These are phyloP conservation scores for Verticillium nubilum DNA, from an alignment of 2,329 filamentous ascomycete species.

Conservation along the genomic window DNA sequence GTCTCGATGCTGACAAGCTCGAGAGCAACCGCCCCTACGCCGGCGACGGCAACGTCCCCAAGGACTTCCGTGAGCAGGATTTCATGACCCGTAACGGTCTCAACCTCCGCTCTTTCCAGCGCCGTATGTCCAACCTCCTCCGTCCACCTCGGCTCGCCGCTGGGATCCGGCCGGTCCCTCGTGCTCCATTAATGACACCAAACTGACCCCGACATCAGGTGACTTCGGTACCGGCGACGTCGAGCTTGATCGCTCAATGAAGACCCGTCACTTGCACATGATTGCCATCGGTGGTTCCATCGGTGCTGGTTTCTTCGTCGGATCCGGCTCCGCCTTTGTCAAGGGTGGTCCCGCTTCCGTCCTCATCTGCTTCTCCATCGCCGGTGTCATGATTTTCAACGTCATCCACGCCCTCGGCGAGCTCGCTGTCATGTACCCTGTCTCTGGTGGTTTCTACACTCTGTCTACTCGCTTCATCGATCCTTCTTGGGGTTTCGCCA, in stretches of 20 bases:
- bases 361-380: conserved; percentile 46
- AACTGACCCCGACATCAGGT: not conserved
- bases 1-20: conserved; percentile 13
- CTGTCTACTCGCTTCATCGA: conserved; percentile 58
- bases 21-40: conserved; percentile 1
- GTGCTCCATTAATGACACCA: not conserved
- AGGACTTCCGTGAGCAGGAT: conserved; percentile 20
- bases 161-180: not conserved
- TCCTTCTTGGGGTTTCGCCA: conserved; percentile 53
- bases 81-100: conserved; percentile 32
- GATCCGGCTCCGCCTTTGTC: conserved; percentile 48
- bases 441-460: conserved; percentile 59
- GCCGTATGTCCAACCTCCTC: conserved; percentile 16
- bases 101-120: conserved; percentile 31
- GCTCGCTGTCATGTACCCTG: conserved; percentile 55
- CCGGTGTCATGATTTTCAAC: conserved; percentile 57
- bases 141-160: not conserved
- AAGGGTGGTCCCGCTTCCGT: conserved; percentile 42
- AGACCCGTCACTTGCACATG: conserved; percentile 56
- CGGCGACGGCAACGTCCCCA: conserved; percentile 7
- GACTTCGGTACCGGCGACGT: conserved; percentile 9
- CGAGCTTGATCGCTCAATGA: conserved; percentile 42
- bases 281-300: conserved; percentile 58
- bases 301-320: conserved; percentile 59
- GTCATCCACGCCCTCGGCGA: conserved; percentile 57